These are phyloP conservation scores for Oxyria digyna DNA, from an alignment of 148 eudicot genomes.

Conservation along the genomic window DNA sequence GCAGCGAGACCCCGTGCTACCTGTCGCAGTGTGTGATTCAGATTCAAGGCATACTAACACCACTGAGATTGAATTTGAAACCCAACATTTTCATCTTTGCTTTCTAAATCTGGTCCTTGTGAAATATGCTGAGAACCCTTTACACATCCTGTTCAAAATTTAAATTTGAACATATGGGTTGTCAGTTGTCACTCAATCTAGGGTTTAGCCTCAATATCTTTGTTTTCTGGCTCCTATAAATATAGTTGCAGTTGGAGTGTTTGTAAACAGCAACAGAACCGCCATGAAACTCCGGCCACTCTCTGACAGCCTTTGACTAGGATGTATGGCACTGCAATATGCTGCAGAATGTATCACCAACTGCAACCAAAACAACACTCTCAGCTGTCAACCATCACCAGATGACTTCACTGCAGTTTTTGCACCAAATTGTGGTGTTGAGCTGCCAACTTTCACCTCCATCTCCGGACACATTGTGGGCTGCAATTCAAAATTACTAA, in stretches of 20 bases:
- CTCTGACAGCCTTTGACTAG: constrained; percentile 52
- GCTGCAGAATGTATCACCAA: constrained; percentile 45
- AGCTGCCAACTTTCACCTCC: constrained; percentile 55
- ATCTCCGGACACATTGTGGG: constrained; percentile 46
- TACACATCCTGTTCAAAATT: too few relatives aligned
- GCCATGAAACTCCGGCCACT: constrained; percentile 31
- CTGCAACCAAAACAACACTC: constrained; percentile 47
- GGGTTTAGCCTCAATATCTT: not conserved
- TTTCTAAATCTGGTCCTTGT: not conserved
- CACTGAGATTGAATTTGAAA: not conserved
- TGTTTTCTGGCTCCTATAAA: not conserved
- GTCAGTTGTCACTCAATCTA: not conserved
- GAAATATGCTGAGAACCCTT: not conserved
- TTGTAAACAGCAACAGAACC: constrained; percentile 54
- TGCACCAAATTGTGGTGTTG: constrained; percentile 72
- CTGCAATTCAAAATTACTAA: constrained; percentile 42
- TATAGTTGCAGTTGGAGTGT: not conserved
- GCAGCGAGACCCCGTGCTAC: too few relatives aligned
- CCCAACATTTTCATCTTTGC: not conserved
- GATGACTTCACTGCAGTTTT: constrained; percentile 56
- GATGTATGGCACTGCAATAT: constrained; percentile 75
- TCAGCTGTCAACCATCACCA: constrained; percentile 42
- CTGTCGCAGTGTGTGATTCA: too few relatives aligned
- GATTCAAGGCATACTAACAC: too few relatives aligned
- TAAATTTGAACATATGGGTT: not conserved